Evolutionary conservation across 2,329 filamentous ascomycete genomes (phyloP).

Genomic region (Xenoacremonium recifei): DNA sequence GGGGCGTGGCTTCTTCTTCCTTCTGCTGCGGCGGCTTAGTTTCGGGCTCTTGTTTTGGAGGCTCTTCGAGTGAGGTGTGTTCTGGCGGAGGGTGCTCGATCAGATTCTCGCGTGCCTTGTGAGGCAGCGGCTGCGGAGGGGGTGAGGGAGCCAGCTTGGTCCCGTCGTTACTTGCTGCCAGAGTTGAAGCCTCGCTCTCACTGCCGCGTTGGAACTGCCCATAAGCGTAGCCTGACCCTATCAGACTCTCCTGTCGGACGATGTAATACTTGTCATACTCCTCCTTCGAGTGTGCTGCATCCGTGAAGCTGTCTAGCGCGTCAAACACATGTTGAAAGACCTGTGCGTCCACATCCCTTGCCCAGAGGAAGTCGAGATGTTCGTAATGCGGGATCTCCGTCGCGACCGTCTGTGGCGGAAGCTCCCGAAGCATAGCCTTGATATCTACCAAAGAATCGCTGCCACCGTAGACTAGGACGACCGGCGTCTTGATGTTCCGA

Average conservation of each 20-base stretch:
- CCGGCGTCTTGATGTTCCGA: conserved; percentile 92
- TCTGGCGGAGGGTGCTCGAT: neutral
- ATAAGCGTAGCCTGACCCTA: conserved; percentile 35
- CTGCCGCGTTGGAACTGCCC: conserved; percentile 28
- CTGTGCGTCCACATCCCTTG: conserved; percentile 74
- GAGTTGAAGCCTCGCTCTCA: conserved; percentile 36
- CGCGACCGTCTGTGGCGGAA: conserved; percentile 80
- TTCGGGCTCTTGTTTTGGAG: neutral
- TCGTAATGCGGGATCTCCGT: conserved; percentile 91
- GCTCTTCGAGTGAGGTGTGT: neutral
- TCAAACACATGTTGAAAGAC: conserved; percentile 93
- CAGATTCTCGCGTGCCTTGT: conserved; percentile 28
- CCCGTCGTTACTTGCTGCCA: conserved; percentile 22
- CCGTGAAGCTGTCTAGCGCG: conserved; percentile 72
- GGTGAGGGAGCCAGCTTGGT: too few relatives aligned
- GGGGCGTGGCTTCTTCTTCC: neutral
- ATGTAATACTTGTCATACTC: conserved; percentile 59
- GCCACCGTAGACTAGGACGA: conserved; percentile 90
- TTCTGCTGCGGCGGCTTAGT: neutral
- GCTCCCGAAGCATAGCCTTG: conserved; percentile 82
- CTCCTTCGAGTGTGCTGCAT: conserved; percentile 55
- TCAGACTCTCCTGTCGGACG: conserved; percentile 50
- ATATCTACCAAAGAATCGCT: conserved; percentile 95
- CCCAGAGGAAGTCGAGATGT: conserved; percentile 96
- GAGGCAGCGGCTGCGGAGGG: conserved; percentile 17